A percentile compares a stretch with the other conserved stretches of the same genome.
phyloP scores from a whole-genome alignment of 495 filamentous ascomycete species.

The Aspergillus olivimuriae region DNA sequence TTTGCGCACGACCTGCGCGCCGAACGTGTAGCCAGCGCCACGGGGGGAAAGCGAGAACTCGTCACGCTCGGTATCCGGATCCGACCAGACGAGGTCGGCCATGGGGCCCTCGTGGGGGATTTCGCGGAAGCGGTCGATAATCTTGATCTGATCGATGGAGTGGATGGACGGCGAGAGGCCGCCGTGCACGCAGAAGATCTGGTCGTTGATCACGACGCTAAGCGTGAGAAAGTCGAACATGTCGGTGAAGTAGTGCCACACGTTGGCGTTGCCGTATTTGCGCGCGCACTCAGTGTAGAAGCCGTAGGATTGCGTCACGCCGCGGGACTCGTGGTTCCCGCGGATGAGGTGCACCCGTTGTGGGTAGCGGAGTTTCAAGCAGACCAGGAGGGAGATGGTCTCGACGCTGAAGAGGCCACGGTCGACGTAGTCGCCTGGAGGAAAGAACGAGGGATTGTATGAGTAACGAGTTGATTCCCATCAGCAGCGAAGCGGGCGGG shows the following conservation, averaged over 20 bases:
- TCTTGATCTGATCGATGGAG: slow-evolving; percentile 98
- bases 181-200: slow-evolving; percentile 98
- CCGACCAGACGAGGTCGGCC: slow-evolving; percentile 98
- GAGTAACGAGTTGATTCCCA: not conserved
- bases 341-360: slow-evolving; percentile 88
- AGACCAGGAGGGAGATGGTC: slow-evolving; percentile 92
- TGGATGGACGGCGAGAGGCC: slow-evolving; percentile 94
- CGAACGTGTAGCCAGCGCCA: slow-evolving; percentile 95
- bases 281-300: slow-evolving; percentile 98
- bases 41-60: slow-evolving; percentile 93
- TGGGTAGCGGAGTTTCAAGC: slow-evolving; percentile 89
- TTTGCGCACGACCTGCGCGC: slow-evolving; percentile 93
- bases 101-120: slow-evolving; percentile 98
- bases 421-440: slow-evolving; percentile 96
- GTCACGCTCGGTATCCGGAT: slow-evolving; percentile 90
- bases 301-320: slow-evolving; percentile 96
- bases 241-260: slow-evolving; percentile 99
- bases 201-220: slow-evolving; percentile 94
- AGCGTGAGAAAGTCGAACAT: slow-evolving; percentile 99
- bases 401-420: slow-evolving; percentile 95
- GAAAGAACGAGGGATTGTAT: not conserved
- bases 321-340: slow-evolving; percentile 94
- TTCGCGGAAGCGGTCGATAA: slow-evolving; percentile 96
- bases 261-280: slow-evolving; percentile 96
- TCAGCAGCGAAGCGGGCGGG: not conserved